Base-by-base conservation (phyloP, 2,329 filamentous ascomycete genomes). In the Saccharata proteae region DNA sequence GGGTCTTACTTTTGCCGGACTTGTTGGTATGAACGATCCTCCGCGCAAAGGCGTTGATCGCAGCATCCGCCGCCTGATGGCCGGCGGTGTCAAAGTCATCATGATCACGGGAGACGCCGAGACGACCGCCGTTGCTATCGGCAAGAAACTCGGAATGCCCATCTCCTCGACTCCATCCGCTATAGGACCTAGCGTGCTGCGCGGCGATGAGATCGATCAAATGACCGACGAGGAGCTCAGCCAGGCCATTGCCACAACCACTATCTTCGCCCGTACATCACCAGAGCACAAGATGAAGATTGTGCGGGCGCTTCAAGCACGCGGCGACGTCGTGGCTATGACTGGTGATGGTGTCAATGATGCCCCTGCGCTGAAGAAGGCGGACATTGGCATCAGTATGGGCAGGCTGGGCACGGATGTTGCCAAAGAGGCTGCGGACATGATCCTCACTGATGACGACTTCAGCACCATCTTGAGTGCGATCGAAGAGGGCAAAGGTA, bases 61-160 rank as follows among this genome's bases (percentile, higher is more conserved):
- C 40, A 85, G 88, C 5, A 94, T 98, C 43, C 72, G 83, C 43
- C 78, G 80, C 39, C 64, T 98, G 34, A 88, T 96, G 78, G 76
- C 84, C 29, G 90, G 90, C 32, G 88, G 88, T 22, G 90, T 98
- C 40, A 90, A 85, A 54, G 83, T 98, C 28, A 92, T 98, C 45
- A 98, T 98, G 90, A 96, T 98, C 43, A 98, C 90, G 7, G 90
- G 90, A 36, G 90, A 98, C 54, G 84, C 90, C 11, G 85, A 96
- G 53, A 84, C 84, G 1, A 98, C 90, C 3, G 90, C 90, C 3
- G 67, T 94, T 26, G 90, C 90, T 1, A 96, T 98, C 51, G 90
- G 83, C 17, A 83, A 73, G 55, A 88, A 93, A 49, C 68, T 98
- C n/a, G 90, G 90, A 23, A 98, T 98, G 83, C 75, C 77, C 2